Percentiles rank a stretch among this genome's conserved stretches.
phyloP scores from a whole-genome alignment of 768 basidiomycete species.

The Amanita molliuscula region DNA sequence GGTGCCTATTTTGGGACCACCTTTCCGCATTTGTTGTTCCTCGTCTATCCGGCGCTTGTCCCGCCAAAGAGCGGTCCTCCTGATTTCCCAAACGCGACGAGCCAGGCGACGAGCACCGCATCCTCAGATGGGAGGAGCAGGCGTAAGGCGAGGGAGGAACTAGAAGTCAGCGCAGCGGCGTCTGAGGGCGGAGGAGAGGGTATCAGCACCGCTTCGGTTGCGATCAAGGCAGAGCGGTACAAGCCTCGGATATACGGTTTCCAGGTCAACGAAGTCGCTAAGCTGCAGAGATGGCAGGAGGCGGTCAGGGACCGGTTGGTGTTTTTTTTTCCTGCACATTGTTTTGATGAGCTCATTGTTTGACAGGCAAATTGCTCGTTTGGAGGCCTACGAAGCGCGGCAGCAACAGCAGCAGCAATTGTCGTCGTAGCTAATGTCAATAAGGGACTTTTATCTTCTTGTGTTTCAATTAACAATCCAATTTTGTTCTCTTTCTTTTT shows the following conservation, averaged over 20 bases:
- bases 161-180: slow-evolving; percentile 41
- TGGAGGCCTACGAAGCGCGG: slow-evolving; percentile 3
- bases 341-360: not conserved
- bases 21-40: slow-evolving; percentile 93
- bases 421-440: not conserved
- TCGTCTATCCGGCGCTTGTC: slow-evolving; percentile 91
- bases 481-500: not conserved
- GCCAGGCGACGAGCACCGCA: slow-evolving; percentile 13
- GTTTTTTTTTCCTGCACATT: not conserved
- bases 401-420: not conserved
- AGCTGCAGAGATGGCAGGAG: slow-evolving; percentile 92
- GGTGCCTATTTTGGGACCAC: slow-evolving; percentile 99
- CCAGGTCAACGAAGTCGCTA: slow-evolving; percentile 89
- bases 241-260: slow-evolving; percentile 95
- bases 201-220: slow-evolving; percentile 71
- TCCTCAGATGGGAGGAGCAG: slow-evolving; percentile 22
- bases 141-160: slow-evolving; percentile 36
- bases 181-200: slow-evolving; percentile 52
- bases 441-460: not conserved
- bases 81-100: slow-evolving; percentile 16
- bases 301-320: slow-evolving; percentile 78
- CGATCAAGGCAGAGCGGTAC: slow-evolving; percentile 86
- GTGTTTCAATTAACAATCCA: not conserved
- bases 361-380: slow-evolving; percentile 1
- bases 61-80: slow-evolving; percentile 62